Base-by-base conservation (phyloP, 805 yeast species). In the Yamadazyma phyllophila region DNA sequence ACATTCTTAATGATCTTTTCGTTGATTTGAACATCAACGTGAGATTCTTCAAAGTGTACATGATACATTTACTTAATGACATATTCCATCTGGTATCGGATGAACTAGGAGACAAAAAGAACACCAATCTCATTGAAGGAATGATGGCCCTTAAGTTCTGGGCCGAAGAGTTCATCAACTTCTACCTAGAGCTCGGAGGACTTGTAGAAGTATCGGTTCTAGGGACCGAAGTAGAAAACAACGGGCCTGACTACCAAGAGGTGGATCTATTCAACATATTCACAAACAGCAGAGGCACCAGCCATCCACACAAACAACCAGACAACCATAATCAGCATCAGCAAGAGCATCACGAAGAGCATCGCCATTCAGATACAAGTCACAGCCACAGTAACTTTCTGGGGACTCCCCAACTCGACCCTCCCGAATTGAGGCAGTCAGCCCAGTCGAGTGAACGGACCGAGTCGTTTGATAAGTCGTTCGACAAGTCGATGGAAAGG, bases 91-190 rank as follows among this genome's bases (percentile, higher is more conserved):
- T 13, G 30, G 31, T 37, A 15, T 26, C 36, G 6, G 38, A 30
- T 36, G 27, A 36, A 29, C 13, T 17, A 6, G 20, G 11, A 11
- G 10, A 6, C n/a, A n/a, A 36, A 9, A 15, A 15, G 26, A 12
- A 15, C 9, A 12, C 14, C 12, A 10, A 26, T 11, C 11, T 13
- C 7, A 29, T 36, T 2, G 41, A 31, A 11, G 27, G 31, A 5
- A 16, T 36, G 10, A 24, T 37, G 12, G 33, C 43, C 11, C 13
- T 84, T 2, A 69, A 86, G 45, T 81, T 89, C 59, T 86, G 92
- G 90, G 67, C 82, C 6, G 88, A 83, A 56, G 92, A 85, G 56
- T 85, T 80, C 74, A 67, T 84, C 49, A 74, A 74, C 2, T 83
- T 88, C 81, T 65, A 77, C 46, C 82, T 83, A 20, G 89, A 84